Evolutionary conservation across 495 filamentous ascomycete genomes (phyloP).

Genomic region (Xylaria acuta): DNA sequence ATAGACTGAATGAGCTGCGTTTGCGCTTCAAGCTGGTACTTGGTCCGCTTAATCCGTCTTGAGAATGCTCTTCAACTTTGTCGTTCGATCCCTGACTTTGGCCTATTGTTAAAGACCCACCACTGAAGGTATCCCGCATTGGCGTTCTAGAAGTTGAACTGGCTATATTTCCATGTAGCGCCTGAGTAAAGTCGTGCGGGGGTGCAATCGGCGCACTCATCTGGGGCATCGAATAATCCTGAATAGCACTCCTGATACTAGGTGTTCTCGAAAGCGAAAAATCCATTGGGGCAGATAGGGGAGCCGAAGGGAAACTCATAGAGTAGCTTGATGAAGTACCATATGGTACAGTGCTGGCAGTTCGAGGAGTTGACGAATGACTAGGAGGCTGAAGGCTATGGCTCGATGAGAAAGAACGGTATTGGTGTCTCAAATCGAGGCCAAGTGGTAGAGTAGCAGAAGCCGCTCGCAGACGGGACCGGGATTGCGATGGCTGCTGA

Average conservation of each 20-base stretch:
- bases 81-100: constrained; percentile 46
- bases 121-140: constrained; percentile 54
- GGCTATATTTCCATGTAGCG: constrained; percentile 53
- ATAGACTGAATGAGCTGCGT: constrained; percentile 51
- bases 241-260: constrained; percentile 45
- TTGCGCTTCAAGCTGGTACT: constrained; percentile 56
- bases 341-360: constrained; percentile 48
- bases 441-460: constrained; percentile 55
- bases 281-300: constrained; percentile 59
- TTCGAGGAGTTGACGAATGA: constrained; percentile 49
- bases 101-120: constrained; percentile 43
- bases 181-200: constrained; percentile 58
- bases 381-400: constrained; percentile 46
- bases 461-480: constrained; percentile 53
- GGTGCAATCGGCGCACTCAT: constrained; percentile 62
- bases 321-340: constrained; percentile 54
- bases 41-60: constrained; percentile 40
- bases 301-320: constrained; percentile 58
- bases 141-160: constrained; percentile 49
- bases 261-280: constrained; percentile 58
- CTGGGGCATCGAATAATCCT: constrained; percentile 61
- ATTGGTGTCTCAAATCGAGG: constrained; percentile 56
- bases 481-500: constrained; percentile 49
- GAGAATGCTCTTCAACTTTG: constrained; percentile 47
- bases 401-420: constrained; percentile 50